phyloP scores from a whole-genome alignment of 2,329 filamentous ascomycete genomes.

The Apiospora hydei region DNA sequence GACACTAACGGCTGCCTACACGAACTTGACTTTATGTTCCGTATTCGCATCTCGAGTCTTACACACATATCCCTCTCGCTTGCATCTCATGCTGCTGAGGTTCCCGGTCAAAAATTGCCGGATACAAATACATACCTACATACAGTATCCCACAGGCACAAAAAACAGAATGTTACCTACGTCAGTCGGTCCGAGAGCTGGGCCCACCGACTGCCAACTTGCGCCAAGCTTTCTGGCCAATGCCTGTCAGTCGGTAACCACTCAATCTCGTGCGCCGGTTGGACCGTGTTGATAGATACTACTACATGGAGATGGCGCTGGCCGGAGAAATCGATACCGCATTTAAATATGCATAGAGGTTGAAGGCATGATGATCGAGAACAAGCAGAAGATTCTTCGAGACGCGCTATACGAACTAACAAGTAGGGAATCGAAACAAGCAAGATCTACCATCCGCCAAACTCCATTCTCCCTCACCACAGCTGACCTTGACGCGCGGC shows the following conservation, averaged over 20 bases:
- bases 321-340: background rate
- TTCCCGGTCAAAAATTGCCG: background rate
- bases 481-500: background rate
- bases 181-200: slow-evolving; percentile 6
- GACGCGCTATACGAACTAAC: too few relatives aligned
- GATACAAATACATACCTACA: too few relatives aligned
- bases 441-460: background rate
- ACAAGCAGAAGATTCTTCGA: too few relatives aligned
- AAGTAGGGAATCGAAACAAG: background rate
- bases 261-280: background rate
- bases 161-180: background rate
- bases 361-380: background rate
- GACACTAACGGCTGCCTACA: background rate
- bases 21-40: background rate
- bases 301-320: too few relatives aligned
- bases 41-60: background rate
- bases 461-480: background rate
- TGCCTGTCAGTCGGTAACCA: background rate
- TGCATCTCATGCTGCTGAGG: background rate
- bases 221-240: background rate
- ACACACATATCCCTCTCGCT: background rate
- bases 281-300: background rate
- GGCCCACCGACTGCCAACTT: background rate
- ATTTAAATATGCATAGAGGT: background rate
- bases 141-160: too few relatives aligned